phyloP scores from a whole-genome alignment of 495 filamentous ascomycete genomes.

The Pyrenopolyporus hunteri region DNA sequence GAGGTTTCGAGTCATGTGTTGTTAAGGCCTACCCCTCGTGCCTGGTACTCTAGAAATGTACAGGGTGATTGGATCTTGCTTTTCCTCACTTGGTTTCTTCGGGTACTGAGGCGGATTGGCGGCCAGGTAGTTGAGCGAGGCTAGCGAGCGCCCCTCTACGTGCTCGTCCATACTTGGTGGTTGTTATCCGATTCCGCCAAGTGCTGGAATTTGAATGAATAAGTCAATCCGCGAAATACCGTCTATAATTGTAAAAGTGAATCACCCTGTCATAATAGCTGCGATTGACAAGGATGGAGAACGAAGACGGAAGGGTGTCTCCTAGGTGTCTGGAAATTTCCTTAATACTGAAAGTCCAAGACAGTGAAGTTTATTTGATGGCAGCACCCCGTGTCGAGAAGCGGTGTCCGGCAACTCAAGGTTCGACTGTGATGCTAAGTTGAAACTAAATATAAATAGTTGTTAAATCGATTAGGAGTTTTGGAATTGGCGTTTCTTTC shows the following conservation, averaged over 20 bases:
- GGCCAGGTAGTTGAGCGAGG: constrained; percentile 77
- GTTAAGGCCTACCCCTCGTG: constrained; percentile 68
- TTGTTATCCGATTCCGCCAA: background rate
- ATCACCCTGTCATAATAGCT: background rate
- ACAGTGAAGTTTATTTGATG: constrained; percentile 15
- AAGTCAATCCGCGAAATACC: background rate
- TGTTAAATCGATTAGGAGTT: constrained; percentile 19
- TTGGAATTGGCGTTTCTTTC: background rate
- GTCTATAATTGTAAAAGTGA: background rate
- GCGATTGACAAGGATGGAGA: constrained; percentile 22
- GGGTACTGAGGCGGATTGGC: constrained; percentile 86
- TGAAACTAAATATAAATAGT: constrained; percentile 28
- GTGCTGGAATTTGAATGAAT: background rate
- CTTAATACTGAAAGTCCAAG: background rate
- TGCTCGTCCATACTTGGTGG: constrained; percentile 48
- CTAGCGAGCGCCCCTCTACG: constrained; percentile 82
- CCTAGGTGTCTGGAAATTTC: background rate
- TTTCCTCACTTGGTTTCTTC: constrained; percentile 68
- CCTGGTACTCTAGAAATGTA: constrained; percentile 95
- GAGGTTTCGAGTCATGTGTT: constrained; percentile 17
- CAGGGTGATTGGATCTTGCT: constrained; percentile 71
- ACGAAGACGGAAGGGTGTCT: constrained; percentile 2
- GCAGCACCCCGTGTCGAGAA: constrained; percentile 21
- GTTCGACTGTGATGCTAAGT: constrained; percentile 14
- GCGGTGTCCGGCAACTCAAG: constrained; percentile 6